Percentiles rank a stretch among this genome's conserved stretches.
Conservation (phyloP, 1,139 yeast species). For the Magnusiomyces suaveolens region DNA sequence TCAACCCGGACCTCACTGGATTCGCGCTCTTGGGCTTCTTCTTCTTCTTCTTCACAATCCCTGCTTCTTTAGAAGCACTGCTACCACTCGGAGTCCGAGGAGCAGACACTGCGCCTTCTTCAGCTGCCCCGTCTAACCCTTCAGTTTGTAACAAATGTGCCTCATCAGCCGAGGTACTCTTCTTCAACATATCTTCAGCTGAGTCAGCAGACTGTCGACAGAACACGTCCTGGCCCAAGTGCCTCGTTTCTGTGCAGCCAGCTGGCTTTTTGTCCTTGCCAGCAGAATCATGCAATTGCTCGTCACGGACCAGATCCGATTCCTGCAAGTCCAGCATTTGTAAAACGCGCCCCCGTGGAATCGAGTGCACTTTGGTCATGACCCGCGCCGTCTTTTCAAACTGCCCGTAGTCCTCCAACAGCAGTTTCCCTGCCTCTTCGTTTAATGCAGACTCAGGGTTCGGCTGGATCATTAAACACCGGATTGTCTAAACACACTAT, state of each 20-base stretch:
- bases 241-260: no score
- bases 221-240: no score
- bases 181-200: no score
- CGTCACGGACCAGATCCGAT: not conserved
- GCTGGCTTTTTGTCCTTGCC: no score
- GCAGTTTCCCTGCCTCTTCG: constrained; percentile 30
- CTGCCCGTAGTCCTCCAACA: constrained; percentile 26
- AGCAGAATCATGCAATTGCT: no score
- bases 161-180: no score
- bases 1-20: no score
- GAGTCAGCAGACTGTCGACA: no score
- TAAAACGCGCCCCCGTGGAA: not conserved
- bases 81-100: no score
- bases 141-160: no score
- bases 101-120: no score
- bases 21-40: not conserved
- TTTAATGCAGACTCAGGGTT: constrained; percentile 32
- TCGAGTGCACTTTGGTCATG: constrained; percentile 30
- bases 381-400: constrained; percentile 27
- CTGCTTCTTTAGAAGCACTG: not conserved
- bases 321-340: not conserved
- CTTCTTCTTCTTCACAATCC: not conserved
- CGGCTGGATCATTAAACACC: constrained; percentile 31
- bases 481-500: constrained; percentile 24
- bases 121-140: no score